phyloP scores from a whole-genome alignment of 176 grass and related monocot genomes.

The Poa pratensis region DNA sequence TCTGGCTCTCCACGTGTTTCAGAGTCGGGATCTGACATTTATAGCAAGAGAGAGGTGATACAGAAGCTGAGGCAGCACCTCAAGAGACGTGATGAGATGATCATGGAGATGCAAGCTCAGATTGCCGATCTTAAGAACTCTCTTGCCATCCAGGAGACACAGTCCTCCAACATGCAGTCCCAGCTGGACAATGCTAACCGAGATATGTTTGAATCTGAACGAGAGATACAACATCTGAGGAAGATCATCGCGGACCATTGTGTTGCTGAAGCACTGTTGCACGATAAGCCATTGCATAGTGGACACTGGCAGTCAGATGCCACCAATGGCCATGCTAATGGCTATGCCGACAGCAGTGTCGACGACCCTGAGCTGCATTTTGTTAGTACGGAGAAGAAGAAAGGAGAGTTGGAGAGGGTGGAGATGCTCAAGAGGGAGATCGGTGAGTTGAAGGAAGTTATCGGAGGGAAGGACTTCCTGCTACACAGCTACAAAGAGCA shows the following conservation, averaged over 20 bases:
- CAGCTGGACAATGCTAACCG: constrained; percentile 85
- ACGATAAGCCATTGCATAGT: constrained; percentile 50
- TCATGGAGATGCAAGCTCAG: constrained; percentile 97
- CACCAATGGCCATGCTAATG: constrained; percentile 63
- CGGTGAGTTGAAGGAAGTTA: constrained; percentile 74
- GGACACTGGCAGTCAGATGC: constrained; percentile 54
- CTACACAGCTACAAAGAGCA: constrained; percentile 96
- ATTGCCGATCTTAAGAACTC: constrained; percentile 82
- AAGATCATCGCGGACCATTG: constrained; percentile 79
- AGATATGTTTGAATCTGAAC: constrained; percentile 75
- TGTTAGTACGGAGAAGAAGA: constrained; percentile 60
- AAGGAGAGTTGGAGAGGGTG: constrained; percentile 51
- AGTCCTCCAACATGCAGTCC: constrained; percentile 64
- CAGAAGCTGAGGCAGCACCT: constrained; percentile 90
- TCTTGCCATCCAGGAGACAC: constrained; percentile 69
- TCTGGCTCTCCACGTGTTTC: constrained; percentile 83
- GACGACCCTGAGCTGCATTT: constrained; percentile 56
- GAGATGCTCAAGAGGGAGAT: constrained; percentile 84
- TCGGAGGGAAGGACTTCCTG: constrained; percentile 91
- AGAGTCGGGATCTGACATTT: constrained; percentile 91
- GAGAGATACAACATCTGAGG: constrained; percentile 77
- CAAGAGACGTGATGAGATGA: constrained; percentile 86
- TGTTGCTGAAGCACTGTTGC: constrained; percentile 52
- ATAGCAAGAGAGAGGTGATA: constrained; percentile 92
- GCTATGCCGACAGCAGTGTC: constrained; percentile 55